Evolutionary conservation across 73 alveolate genomes (phyloP).

Genomic region (Effrenium voratum): DNA sequence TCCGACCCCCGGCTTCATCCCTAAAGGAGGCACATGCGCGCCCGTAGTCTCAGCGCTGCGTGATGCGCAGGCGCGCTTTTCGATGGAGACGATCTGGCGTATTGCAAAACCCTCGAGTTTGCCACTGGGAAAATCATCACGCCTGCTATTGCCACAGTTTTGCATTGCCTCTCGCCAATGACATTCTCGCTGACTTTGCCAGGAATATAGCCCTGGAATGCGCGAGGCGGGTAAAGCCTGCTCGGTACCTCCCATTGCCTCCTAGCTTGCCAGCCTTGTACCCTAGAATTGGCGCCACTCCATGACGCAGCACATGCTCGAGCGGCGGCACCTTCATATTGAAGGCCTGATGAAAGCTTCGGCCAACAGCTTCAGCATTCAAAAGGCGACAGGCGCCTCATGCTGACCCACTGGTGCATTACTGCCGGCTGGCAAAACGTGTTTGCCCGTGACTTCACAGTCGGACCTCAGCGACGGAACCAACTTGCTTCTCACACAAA

Average conservation of each 20-base stretch:
- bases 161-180: slow-evolving; percentile 79
- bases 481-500: background rate
- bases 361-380: background rate
- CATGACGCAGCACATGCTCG: slow-evolving; percentile 56
- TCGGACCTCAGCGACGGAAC: slow-evolving; percentile 13
- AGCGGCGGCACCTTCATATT: slow-evolving; percentile 48
- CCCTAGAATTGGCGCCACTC: slow-evolving; percentile 74
- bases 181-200: slow-evolving; percentile 81
- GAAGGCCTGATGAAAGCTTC: slow-evolving; percentile 19
- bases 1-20: too few species aligned
- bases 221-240: background rate
- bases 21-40: too few species aligned
- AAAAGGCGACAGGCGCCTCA: slow-evolving; percentile 9
- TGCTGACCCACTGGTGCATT: slow-evolving; percentile 52
- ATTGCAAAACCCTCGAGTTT: background rate
- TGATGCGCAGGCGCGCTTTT: slow-evolving; percentile 64
- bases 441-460: slow-evolving; percentile 41
- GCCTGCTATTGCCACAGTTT: slow-evolving; percentile 79
- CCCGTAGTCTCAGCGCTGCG: slow-evolving; percentile 86
- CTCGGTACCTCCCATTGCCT: background rate
- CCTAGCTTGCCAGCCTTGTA: slow-evolving; percentile 39
- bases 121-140: background rate
- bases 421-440: slow-evolving; percentile 72
- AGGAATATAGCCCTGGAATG: slow-evolving; percentile 68
- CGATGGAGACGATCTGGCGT: slow-evolving; percentile 58